A percentile compares a stretch with the other conserved stretches of the same genome.
phyloP scores from a whole-genome alignment of 257 asterid species.

The Agastache rugosa region DNA sequence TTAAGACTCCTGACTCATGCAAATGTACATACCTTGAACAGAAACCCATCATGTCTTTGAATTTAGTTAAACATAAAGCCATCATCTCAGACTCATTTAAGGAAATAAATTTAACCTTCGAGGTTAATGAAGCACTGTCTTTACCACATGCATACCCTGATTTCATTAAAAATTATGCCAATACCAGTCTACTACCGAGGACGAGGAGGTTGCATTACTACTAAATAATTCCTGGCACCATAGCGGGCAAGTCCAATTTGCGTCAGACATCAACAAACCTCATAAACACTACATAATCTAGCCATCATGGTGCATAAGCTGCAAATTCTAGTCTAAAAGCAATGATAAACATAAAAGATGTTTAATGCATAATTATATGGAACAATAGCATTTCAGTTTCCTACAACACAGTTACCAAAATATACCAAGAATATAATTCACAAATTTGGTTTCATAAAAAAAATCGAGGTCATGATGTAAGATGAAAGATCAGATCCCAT shows the following conservation, averaged over 20 bases:
- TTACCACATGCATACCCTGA: slow-evolving; percentile 1
- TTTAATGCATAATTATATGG: slow-evolving; percentile 3
- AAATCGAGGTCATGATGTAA: slow-evolving; percentile 7
- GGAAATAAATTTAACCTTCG: slow-evolving; percentile 9
- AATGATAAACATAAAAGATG: slow-evolving; percentile 4
- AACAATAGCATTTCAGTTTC: neutral
- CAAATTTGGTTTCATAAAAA: slow-evolving; percentile 4
- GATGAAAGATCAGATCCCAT: slow-evolving; percentile 22
- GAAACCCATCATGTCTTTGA: neutral
- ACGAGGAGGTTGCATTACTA: neutral
- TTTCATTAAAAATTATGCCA: neutral
- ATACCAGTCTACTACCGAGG: neutral
- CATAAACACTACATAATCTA: slow-evolving; percentile 25
- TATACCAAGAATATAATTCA: neutral
- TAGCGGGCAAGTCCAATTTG: slow-evolving; percentile 12
- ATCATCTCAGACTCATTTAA: slow-evolving; percentile 3
- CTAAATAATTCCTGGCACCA: slow-evolving; percentile 3
- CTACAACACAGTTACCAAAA: slow-evolving; percentile 21
- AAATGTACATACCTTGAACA: neutral
- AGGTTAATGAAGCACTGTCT: slow-evolving; percentile 3
- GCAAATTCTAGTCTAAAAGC: slow-evolving; percentile 8
- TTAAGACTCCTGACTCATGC: neutral
- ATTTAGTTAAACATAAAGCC: slow-evolving; percentile 2
- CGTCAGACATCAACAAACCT: slow-evolving; percentile 18
- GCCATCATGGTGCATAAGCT: slow-evolving; percentile 28